A percentile compares a stretch with the other conserved stretches of the same genome.
Evolutionary conservation across 345 rosid species (phyloP).

Genomic region (Citrus glauca): DNA sequence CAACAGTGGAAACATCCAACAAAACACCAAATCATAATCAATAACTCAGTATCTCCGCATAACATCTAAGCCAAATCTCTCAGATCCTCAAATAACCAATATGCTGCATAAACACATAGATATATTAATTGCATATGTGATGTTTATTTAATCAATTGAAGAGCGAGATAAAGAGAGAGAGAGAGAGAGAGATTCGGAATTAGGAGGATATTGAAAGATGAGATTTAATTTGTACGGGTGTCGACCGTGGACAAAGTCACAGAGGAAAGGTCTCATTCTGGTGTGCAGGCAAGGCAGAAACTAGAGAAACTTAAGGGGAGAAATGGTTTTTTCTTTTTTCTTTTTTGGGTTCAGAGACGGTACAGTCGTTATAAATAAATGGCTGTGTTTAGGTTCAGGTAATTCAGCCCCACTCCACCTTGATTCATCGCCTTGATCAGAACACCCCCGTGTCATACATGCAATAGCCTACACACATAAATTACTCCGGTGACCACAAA

Average conservation of each 20-base stretch:
- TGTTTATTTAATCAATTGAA: neutral
- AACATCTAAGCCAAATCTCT: conserved; percentile 11
- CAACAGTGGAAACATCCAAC: neutral
- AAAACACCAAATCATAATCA: conserved; percentile 8
- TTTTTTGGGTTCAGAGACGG: neutral
- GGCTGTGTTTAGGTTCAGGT: conserved; percentile 4
- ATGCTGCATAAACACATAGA: too few relatives aligned
- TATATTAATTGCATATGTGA: neutral
- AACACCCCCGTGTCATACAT: neutral
- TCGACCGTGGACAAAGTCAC: neutral
- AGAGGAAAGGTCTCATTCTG: conserved; percentile 5
- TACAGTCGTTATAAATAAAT: conserved; percentile 4
- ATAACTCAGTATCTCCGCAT: neutral
- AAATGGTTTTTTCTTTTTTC: neutral
- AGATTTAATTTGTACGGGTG: neutral
- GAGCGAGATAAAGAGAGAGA: neutral
- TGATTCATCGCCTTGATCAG: conserved; percentile 2
- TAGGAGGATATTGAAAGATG: neutral
- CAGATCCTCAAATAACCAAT: conserved; percentile 11
- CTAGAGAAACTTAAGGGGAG: neutral
- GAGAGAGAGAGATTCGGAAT: neutral
- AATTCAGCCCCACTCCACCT: neutral
- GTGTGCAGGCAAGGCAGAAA: neutral
- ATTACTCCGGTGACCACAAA: neutral
- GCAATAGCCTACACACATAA: neutral